Evolutionary conservation across 73 alveolate species (phyloP).

Genomic region (Symbiodinium pilosum): DNA sequence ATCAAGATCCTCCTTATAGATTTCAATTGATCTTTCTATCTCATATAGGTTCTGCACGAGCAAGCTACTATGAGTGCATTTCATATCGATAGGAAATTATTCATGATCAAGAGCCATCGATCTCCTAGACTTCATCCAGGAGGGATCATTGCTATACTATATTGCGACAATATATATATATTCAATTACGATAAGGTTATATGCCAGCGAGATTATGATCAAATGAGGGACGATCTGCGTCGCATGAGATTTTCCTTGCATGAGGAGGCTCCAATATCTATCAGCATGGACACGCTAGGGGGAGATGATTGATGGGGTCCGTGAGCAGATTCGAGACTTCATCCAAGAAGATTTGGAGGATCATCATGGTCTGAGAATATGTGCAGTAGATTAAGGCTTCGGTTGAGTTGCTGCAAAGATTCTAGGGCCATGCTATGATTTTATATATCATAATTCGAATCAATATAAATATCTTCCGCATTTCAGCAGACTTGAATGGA

Average conservation of each 20-base stretch:
- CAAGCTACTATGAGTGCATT: neutral
- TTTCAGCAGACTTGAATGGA: neutral
- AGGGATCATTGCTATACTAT: neutral
- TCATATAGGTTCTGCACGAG: neutral
- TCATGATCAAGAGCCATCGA: neutral
- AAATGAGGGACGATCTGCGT: neutral
- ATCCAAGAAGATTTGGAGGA: neutral
- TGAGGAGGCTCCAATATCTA: neutral
- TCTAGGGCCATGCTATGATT: neutral
- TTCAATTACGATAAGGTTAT: neutral
- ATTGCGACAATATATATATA: neutral
- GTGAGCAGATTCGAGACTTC: neutral
- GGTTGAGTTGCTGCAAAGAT: neutral
- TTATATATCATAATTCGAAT: neutral
- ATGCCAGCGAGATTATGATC: neutral
- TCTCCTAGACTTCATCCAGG: neutral
- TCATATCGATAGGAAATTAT: neutral
- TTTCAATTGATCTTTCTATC: slow-evolving; percentile 30
- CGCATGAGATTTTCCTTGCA: neutral
- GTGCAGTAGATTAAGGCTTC: neutral
- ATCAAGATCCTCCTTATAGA: slow-evolving; percentile 26
- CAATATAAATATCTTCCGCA: neutral
- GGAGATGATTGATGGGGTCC: neutral
- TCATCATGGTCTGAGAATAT: neutral
- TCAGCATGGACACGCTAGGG: neutral